phyloP scores from a whole-genome alignment of 805 yeast species.

The Yamadazyma insecticola region DNA sequence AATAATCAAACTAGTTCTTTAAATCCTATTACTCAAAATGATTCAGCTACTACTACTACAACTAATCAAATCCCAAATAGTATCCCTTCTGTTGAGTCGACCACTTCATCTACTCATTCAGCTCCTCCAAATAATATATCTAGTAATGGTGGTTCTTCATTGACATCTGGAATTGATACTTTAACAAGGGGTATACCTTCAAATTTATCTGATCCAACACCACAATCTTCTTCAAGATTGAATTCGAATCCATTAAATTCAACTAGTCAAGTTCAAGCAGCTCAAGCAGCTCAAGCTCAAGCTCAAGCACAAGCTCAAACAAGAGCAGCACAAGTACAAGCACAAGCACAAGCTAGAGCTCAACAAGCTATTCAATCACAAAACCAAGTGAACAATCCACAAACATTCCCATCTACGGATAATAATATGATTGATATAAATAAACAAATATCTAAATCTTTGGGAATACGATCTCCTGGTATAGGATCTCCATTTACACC shows the following conservation, averaged over 20 bases:
- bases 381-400: too few relatives aligned
- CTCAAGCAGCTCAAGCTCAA: slow-evolving; percentile 3
- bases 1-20: too few relatives aligned
- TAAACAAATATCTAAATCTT: slow-evolving; percentile 12
- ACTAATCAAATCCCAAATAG: too few relatives aligned
- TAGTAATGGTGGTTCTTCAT: too few relatives aligned
- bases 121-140: too few relatives aligned
- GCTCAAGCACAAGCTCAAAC: slow-evolving; percentile 5
- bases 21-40: too few relatives aligned
- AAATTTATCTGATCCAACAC: too few relatives aligned
- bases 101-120: slow-evolving; percentile 7
- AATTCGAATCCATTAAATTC: too few relatives aligned
- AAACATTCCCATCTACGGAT: slow-evolving; percentile 2
- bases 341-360: slow-evolving; percentile 3
- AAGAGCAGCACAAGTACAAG: slow-evolving; percentile 3
- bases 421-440: slow-evolving; percentile 7
- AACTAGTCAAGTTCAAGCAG: slow-evolving; percentile 1
- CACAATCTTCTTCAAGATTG: too few relatives aligned
- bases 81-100: slow-evolving; percentile 8
- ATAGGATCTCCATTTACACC: slow-evolving; percentile 11
- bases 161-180: too few relatives aligned
- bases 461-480: slow-evolving; percentile 12
- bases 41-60: too few relatives aligned
- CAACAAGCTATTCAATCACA: slow-evolving; percentile 1
- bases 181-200: too few relatives aligned